These are phyloP conservation scores for Metschnikowia colocasiae DNA, from an alignment of 805 yeast species.

Conservation along the genomic window DNA sequence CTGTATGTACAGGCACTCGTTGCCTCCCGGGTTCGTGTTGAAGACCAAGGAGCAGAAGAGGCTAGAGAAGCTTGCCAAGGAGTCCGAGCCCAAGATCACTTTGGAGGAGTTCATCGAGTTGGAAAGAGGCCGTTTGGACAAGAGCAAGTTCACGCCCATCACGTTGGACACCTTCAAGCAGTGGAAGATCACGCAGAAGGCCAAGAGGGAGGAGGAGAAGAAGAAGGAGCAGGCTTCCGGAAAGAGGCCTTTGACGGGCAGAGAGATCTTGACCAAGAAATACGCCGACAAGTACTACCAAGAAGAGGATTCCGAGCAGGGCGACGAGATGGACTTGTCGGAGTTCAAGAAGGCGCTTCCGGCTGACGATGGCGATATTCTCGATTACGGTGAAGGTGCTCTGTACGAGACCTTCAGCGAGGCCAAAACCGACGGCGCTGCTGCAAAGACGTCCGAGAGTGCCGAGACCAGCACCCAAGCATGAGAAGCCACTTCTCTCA, in stretches of 20 bases:
- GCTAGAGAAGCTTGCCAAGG: slow-evolving; percentile 80
- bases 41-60: slow-evolving; percentile 96
- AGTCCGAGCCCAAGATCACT: slow-evolving; percentile 82
- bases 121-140: slow-evolving; percentile 82
- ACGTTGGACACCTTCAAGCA: slow-evolving; percentile 71
- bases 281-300: slow-evolving; percentile 52
- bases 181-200: slow-evolving; percentile 76
- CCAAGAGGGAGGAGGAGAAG: slow-evolving; percentile 46
- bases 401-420: slow-evolving; percentile 13
- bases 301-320: slow-evolving; percentile 49
- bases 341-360: slow-evolving; percentile 54
- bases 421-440: slow-evolving; percentile 4
- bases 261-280: slow-evolving; percentile 61
- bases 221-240: slow-evolving; percentile 32
- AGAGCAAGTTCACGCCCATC: slow-evolving; percentile 75
- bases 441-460: slow-evolving; percentile 3
- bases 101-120: slow-evolving; percentile 94
- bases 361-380: slow-evolving; percentile 46
- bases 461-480: slow-evolving; percentile 2
- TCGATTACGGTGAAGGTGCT: slow-evolving; percentile 67
- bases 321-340: slow-evolving; percentile 55
- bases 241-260: slow-evolving; percentile 58
- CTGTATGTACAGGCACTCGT: slow-evolving; percentile 91
- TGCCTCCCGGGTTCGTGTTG: slow-evolving; percentile 94
- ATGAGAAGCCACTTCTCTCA: slow-evolving; percentile 6